Conservation (phyloP, 441 rosid genomes). For the Capsella rubella region DNA sequence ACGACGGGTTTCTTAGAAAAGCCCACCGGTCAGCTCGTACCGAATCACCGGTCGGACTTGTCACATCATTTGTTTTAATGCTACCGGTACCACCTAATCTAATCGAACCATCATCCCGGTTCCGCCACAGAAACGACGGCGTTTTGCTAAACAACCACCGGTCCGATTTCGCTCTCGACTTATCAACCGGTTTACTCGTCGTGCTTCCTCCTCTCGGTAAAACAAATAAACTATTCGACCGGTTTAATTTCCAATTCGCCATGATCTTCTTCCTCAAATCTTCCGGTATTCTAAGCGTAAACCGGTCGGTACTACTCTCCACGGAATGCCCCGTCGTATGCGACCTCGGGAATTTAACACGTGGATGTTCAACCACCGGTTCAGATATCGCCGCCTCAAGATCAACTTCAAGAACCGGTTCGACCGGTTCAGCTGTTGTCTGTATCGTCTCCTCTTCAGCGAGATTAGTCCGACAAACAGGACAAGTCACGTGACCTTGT, state of each 20-base stretch:
- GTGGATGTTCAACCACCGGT: conserved; percentile 48
- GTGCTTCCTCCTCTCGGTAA: conserved; percentile 66
- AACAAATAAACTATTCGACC: conserved; percentile 61
- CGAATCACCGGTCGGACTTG: conserved; percentile 41
- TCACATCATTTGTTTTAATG: conserved; percentile 6
- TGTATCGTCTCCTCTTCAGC: conserved; percentile 49
- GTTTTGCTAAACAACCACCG: conserved; percentile 43
- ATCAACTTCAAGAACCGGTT: conserved; percentile 43
- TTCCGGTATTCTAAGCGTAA: conserved; percentile 75
- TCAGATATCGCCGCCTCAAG: conserved; percentile 49
- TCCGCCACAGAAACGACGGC: conserved; percentile 41
- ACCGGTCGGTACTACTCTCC: conserved; percentile 77
- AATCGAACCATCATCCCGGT: conserved; percentile 45
- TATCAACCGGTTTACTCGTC: conserved; percentile 47
- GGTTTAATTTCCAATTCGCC: conserved; percentile 59
- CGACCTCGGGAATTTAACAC: conserved; percentile 62
- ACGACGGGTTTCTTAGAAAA: conserved; percentile 42
- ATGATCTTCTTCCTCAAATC: conserved; percentile 70
- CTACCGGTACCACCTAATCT: conserved; percentile 33
- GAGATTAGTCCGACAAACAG: conserved; percentile 87
- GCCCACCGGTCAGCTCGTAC: conserved; percentile 46
- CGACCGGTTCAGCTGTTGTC: background rate
- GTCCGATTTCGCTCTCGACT: conserved; percentile 28
- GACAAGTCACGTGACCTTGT: conserved; percentile 82
- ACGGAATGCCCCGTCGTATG: conserved; percentile 93